Conservation (phyloP, 257 asterid species). For the Solanum bulbocastanum region DNA sequence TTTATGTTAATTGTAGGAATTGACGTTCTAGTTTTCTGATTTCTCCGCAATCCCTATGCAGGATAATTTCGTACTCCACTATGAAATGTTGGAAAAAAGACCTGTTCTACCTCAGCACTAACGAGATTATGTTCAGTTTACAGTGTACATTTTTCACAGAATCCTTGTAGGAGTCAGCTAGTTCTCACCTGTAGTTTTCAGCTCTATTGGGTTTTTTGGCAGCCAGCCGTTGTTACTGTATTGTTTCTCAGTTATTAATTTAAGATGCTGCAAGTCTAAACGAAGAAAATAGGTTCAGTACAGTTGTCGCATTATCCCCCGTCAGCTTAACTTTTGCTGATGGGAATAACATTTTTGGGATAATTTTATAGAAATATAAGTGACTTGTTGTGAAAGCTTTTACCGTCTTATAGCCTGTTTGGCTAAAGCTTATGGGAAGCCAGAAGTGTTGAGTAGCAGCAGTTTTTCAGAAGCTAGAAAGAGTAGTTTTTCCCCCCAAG, state of each 20-base stretch:
- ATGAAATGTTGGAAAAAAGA: constrained; percentile 81
- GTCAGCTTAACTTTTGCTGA: not conserved
- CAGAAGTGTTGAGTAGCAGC: too few species aligned
- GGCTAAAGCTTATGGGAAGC: not conserved
- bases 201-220: constrained; percentile 3
- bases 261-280: not conserved
- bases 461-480: too few species aligned
- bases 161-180: not conserved
- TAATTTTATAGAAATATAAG: not conserved
- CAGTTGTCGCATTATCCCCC: not conserved
- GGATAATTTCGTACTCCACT: constrained; percentile 88
- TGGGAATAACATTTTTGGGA: not conserved
- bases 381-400: not conserved
- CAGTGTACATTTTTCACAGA: not conserved
- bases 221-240: not conserved
- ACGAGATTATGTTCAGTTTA: constrained; percentile 8
- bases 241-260: not conserved
- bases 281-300: not conserved
- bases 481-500: too few species aligned
- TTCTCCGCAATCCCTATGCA: constrained; percentile 29
- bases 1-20: not conserved
- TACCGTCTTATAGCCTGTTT: not conserved
- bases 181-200: constrained; percentile 2
- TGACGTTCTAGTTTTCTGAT: not conserved
- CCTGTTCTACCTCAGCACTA: constrained; percentile 71